A percentile compares a stretch with the other conserved stretches of the same genome.
Evolutionary conservation across 2,329 filamentous ascomycete genomes (phyloP).

Genomic region (Verticillium albo-atrum): DNA sequence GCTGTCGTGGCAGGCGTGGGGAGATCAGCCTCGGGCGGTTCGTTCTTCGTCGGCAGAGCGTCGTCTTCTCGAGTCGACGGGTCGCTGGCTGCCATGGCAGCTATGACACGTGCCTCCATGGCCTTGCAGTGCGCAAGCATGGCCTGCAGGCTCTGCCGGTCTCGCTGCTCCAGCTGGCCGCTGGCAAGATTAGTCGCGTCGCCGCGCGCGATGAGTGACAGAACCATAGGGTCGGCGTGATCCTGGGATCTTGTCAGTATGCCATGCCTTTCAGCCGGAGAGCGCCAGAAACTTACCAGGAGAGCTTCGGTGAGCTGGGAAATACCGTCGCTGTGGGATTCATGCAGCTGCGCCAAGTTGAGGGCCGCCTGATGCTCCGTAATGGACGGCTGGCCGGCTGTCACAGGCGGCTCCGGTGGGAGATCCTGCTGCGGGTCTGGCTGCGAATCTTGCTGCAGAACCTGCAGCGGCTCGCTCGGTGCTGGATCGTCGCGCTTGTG

Average conservation of each 20-base stretch:
- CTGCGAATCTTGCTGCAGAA: no score
- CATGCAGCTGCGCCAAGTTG: conserved; percentile 54
- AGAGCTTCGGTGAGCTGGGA: conserved; percentile 54
- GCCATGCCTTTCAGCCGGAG: conserved; percentile 1
- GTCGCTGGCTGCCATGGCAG: neutral
- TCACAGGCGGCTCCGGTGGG: conserved; percentile 17
- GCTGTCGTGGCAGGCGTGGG: conserved; percentile 12
- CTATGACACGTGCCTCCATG: conserved; percentile 35
- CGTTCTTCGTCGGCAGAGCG: conserved; percentile 4
- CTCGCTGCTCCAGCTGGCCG: conserved; percentile 33
- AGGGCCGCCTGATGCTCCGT: conserved; percentile 64
- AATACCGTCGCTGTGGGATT: conserved; percentile 43
- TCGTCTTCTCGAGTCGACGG: neutral
- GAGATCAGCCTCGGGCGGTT: conserved; percentile 9
- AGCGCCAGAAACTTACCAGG: conserved; percentile 46
- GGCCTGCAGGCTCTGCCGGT: conserved; percentile 40
- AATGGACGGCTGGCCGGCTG: conserved; percentile 40
- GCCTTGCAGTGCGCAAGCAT: conserved; percentile 44
- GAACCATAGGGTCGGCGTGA: conserved; percentile 37
- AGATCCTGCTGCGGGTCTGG: no score
- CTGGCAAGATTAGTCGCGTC: conserved; percentile 37
- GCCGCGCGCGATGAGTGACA: conserved; percentile 45
- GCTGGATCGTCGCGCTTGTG: neutral
- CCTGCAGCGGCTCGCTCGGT: conserved; percentile 12
- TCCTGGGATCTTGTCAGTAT: conserved; percentile 25